Evolutionary conservation across 768 basidiomycete genomes (phyloP), one percentile per base, ranked within the genome.

Genomic region (Crassisporium funariophilum): DNA sequence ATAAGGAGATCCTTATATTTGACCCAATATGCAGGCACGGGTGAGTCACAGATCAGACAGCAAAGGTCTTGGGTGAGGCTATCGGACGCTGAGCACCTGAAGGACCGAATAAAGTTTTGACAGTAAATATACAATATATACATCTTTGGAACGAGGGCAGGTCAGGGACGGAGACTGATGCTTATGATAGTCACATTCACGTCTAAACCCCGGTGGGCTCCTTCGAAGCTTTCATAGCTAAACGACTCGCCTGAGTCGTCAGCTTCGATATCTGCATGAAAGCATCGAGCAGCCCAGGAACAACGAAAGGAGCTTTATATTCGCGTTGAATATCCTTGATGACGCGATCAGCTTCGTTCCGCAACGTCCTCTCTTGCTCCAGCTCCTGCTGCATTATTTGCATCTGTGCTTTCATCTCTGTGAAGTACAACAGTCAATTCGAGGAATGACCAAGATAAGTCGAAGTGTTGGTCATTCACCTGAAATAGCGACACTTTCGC

Each of bases 271-370:
- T 67, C 19, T 61, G 61, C 13, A 77, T 46, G 44, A 83, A 82
- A 10, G 79, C 77, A 8, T 78, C 76, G 47, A 82, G 60, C 52
- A 84, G 58, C 9, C 75, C 77, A 13, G 80, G 81, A 4, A 81
- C 79, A 31, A 83, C 65, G 49, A 84, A 85, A 12, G 82, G 82
- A 45, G 67, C 59, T 41, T 60, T 65, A 41, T 74, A 73, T 57
- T 84, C 82, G 35, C 69, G 63, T 49, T 74, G 65, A 12, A 84
- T 65, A 16, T 82, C 81, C 37, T 53, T 56, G 47, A 83, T 52
- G 11, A 64, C 60, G 10, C 56, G 61, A 50, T 83, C 83, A 3
- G 72, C 73, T 46, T 72, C 71, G n/a, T 60, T 24, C 25, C 78
- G 61, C 41, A 52, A 56, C 35, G 51, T 51, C 11, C 64, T 65